Evolutionary conservation across 345 rosid species (phyloP).

Genomic region (Linum trigynum): DNA sequence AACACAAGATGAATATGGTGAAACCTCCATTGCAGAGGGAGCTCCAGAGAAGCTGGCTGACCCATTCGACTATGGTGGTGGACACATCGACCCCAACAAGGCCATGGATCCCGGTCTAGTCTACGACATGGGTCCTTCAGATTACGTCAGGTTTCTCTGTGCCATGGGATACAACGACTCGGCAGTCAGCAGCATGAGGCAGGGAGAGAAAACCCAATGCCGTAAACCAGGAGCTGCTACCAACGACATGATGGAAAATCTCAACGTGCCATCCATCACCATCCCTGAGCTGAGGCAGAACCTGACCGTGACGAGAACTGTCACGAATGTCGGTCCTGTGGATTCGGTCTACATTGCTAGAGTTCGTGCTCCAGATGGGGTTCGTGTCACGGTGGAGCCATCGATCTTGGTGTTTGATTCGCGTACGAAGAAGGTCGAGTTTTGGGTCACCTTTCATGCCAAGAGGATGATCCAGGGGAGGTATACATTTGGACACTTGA

Average conservation of each 20-base stretch:
- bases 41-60: slow-evolving; percentile 51
- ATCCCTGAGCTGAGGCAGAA: slow-evolving; percentile 44
- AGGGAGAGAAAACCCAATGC: slow-evolving; percentile 27
- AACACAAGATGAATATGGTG: slow-evolving; percentile 35
- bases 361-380: slow-evolving; percentile 29
- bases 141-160: slow-evolving; percentile 51
- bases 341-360: slow-evolving; percentile 4
- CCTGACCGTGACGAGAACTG: slow-evolving; percentile 19
- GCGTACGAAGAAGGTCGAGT: slow-evolving; percentile 15
- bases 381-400: slow-evolving; percentile 20
- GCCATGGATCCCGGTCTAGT: slow-evolving; percentile 52
- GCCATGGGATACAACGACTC: slow-evolving; percentile 41
- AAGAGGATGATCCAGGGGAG: slow-evolving; percentile 38
- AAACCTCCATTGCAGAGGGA: slow-evolving; percentile 38
- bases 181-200: slow-evolving; percentile 43
- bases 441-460: slow-evolving; percentile 30
- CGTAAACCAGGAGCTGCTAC: slow-evolving; percentile 16
- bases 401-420: slow-evolving; percentile 19
- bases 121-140: slow-evolving; percentile 34
- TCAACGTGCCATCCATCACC: slow-evolving; percentile 60
- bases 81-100: slow-evolving; percentile 48
- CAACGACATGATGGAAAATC: slow-evolving; percentile 32
- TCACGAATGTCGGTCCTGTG: slow-evolving; percentile 21
- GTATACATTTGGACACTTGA: slow-evolving; percentile 41
- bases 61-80: slow-evolving; percentile 61